These are phyloP conservation scores for Amphibolis antarctica DNA, from an alignment of 106 monocot genomes.

Conservation along the genomic window DNA sequence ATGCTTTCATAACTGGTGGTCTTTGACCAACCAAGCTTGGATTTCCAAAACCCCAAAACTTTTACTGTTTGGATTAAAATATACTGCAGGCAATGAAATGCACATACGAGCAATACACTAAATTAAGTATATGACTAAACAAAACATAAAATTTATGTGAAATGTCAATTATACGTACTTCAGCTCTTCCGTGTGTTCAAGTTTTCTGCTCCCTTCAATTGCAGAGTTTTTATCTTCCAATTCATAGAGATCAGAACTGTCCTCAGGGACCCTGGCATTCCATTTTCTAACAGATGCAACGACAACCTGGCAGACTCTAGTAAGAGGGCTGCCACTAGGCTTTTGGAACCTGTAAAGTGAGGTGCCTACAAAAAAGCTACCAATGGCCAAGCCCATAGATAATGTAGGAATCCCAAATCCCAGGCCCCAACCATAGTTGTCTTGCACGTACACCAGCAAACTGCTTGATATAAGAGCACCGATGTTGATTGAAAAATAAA, in stretches of 20 bases:
- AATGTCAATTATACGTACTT: conserved; percentile 22
- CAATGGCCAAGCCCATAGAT: conserved; percentile 82
- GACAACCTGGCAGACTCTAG: conserved; percentile 78
- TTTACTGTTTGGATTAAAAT: too few relatives aligned
- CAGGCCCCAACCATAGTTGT: conserved; percentile 85
- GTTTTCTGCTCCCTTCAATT: conserved; percentile 77
- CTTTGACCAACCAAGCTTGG: too few relatives aligned
- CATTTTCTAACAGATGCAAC: conserved; percentile 62
- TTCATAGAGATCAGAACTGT: conserved; percentile 65
- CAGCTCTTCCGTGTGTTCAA: conserved; percentile 70
- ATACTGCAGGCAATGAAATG: too few relatives aligned
- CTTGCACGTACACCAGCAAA: conserved; percentile 83
- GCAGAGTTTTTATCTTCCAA: conserved; percentile 52
- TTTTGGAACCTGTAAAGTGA: conserved; percentile 65
- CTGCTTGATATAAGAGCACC: conserved; percentile 83
- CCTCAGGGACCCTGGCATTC: conserved; percentile 38
- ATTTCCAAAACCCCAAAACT: too few relatives aligned
- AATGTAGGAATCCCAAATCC: conserved; percentile 92
- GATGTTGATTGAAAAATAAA: conserved; percentile 83
- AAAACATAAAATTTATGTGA: not conserved
- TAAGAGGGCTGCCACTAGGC: conserved; percentile 81
- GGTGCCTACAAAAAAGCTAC: conserved; percentile 52
- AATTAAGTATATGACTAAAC: too few relatives aligned
- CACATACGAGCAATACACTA: too few relatives aligned
- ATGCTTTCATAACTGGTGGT: too few relatives aligned